Evolutionary conservation across 78 protist species (phyloP).

Genomic region (Dictyostelium brefeldianum): DNA sequence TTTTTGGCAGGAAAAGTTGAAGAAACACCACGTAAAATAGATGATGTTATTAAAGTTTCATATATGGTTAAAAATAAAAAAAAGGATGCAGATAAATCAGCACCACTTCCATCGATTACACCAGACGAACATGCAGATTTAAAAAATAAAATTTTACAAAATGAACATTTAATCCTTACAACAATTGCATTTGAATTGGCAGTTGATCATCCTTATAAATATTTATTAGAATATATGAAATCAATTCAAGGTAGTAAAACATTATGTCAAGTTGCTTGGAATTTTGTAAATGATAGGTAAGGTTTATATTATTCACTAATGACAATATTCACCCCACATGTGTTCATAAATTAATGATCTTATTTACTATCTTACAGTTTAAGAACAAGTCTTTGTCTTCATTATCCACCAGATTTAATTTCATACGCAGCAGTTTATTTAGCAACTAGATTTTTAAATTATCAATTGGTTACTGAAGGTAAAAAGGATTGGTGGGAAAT

Average conservation of each 20-base stretch:
- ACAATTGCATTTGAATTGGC: slow-evolving; percentile 87
- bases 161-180: slow-evolving; percentile 82
- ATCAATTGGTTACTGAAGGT: slow-evolving; percentile 14
- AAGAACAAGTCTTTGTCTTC: slow-evolving; percentile 86
- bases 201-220: slow-evolving; percentile 90
- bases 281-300: slow-evolving; percentile 90
- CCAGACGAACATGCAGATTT: slow-evolving; percentile 16
- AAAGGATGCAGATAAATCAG: not conserved
- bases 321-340: not conserved
- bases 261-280: slow-evolving; percentile 90
- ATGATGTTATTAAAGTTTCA: slow-evolving; percentile 72
- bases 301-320: not conserved
- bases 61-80: slow-evolving; percentile 39
- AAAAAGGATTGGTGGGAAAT: slow-evolving; percentile 78
- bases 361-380: slow-evolving; percentile 22
- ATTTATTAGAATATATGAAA: slow-evolving; percentile 81
- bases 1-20: slow-evolving; percentile 94
- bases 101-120: slow-evolving; percentile 1
- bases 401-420: slow-evolving; percentile 73
- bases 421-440: slow-evolving; percentile 70
- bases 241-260: slow-evolving; percentile 60
- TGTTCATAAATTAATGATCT: no score
- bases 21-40: slow-evolving; percentile 87
- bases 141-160: slow-evolving; percentile 36
- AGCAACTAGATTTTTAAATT: slow-evolving; percentile 73